Evolutionary conservation across 2,329 filamentous ascomycete genomes (phyloP), one percentile per base, ranked within the genome.

Genomic region (Thermothelomyces thermophilus): DNA sequence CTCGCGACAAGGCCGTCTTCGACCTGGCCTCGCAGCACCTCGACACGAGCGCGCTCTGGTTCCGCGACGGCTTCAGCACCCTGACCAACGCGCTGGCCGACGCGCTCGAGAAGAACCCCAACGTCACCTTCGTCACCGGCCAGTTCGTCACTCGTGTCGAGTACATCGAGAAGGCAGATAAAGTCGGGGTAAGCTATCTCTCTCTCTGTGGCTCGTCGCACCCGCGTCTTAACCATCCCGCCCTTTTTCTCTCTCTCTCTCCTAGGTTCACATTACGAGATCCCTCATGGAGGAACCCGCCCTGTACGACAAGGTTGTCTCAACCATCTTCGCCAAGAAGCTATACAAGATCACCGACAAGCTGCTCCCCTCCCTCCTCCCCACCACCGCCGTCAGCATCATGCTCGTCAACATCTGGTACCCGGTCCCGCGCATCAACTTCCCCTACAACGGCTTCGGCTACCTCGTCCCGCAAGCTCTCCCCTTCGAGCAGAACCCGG

Each of bases 371-470:
- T 64, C 72, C 28, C 73, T 86, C 10, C 63, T 65, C 16, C 63
- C 76, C 37, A 77, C 79, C 14, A 75, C 79, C 46, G 80, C 84
- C 31, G 86, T 91, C 26, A 90, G 84, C 28, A 90, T 96, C 58
- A 90, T 90, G 83, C 87, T 90, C 2, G 86, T 98, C 54, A 96
- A 95, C 68, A 74, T 98, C 41, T 96, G 85, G 76, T 98, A 85
- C 66, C 72, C 76, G 1, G 73, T 80, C 37, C 75, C 82, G 6
- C 63, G 79, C 50, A 70, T 95, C 31, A 73, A 87, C 42, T 54
- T 60, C 2, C 78, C 80, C 13, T 72, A 82, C 49, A 70, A 73
- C 26, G 93, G 90, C 16, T 94, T 97, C 64, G 93, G 93, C 56
- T 97, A 97, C 67, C 79, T 98, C 5, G 86, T 98, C 52, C 91